Evolutionary conservation across 169 alveolate species (phyloP), one percentile per base, ranked within the genome.

Genomic region (Besnoitia besnoiti): DNA sequence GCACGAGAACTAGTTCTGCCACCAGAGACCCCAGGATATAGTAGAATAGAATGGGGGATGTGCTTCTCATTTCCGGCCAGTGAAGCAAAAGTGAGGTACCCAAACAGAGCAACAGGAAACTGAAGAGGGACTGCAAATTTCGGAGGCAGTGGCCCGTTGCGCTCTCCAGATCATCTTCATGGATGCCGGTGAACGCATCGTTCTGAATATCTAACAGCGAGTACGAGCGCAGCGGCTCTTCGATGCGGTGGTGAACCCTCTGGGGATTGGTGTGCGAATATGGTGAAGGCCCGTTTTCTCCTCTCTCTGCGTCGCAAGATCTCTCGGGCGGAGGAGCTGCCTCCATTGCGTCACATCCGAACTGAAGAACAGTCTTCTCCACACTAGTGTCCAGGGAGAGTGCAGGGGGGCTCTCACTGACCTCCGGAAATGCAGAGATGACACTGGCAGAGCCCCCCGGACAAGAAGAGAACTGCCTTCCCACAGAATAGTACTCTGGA

Each of bases 111-210:
- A 91, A 76, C 10, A 49, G 59, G 21, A 80, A 82, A 35, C 91
- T 59, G 30, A 80, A 44, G 7, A 91, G 33, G 12, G 75, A 47
- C 88, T 91, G 90, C 67, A 91, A 50, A 24, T 46, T 82, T 39
- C 94, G 76, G 37, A 91, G 35, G 24, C 75, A 47, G 7, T 89
- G 75, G 2, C 87, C 51, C 87, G 62, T 61, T 77, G 76, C 76
- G 87, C 62, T 89, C 12, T 91, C 94, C 40, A 91, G 50, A 61
- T 91, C 94, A 19, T 80, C 59, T 89, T 91, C 94, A 33, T 91
- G 94, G 12, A 89, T 37, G 49, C 76, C 94, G 0, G 94, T 91
- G 46, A 91, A 91, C 0, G 94, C 94, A 33, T 91, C 94, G n/a
- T 91, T 91, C 0, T 89, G 12, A 14, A 89, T 80, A 67, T 91